phyloP scores from a whole-genome alignment of 148 eudicot species.

The Chenopodium album region DNA sequence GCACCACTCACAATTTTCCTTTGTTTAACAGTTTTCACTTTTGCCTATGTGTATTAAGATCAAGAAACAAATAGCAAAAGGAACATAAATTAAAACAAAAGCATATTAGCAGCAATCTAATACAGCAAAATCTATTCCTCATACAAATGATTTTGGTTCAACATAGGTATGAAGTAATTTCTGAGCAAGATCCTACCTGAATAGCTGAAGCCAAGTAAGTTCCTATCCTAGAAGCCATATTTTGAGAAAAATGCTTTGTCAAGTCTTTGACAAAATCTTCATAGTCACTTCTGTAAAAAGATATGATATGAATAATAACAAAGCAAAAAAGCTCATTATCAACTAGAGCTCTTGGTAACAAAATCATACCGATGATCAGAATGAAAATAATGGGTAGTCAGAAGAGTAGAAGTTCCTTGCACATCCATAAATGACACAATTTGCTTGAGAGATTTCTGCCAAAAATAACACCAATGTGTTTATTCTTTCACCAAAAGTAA shows the following conservation, averaged over 20 bases:
- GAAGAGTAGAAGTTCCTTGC: slow-evolving; percentile 56
- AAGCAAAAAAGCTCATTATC: background rate
- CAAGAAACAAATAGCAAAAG: background rate
- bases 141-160: background rate
- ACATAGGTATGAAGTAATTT: slow-evolving; percentile 1
- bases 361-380: slow-evolving; percentile 76
- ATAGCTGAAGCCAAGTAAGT: slow-evolving; percentile 78
- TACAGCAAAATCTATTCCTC: background rate
- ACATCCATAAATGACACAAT: slow-evolving; percentile 62
- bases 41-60: background rate
- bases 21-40: too few species aligned
- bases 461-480: slow-evolving; percentile 17
- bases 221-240: slow-evolving; percentile 68
- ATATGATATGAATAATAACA: slow-evolving; percentile 1
- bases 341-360: slow-evolving; percentile 6
- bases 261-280: slow-evolving; percentile 89
- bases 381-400: slow-evolving; percentile 54
- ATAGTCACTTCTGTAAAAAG: slow-evolving; percentile 73
- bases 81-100: background rate
- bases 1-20: too few species aligned
- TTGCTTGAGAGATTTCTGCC: slow-evolving; percentile 67
- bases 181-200: slow-evolving; percentile 54
- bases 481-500: background rate
- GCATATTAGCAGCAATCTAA: background rate
- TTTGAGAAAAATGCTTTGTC: slow-evolving; percentile 59